phyloP scores from a whole-genome alignment of 2,329 filamentous ascomycete genomes.

The Ophiostoma triangulosporum region DNA sequence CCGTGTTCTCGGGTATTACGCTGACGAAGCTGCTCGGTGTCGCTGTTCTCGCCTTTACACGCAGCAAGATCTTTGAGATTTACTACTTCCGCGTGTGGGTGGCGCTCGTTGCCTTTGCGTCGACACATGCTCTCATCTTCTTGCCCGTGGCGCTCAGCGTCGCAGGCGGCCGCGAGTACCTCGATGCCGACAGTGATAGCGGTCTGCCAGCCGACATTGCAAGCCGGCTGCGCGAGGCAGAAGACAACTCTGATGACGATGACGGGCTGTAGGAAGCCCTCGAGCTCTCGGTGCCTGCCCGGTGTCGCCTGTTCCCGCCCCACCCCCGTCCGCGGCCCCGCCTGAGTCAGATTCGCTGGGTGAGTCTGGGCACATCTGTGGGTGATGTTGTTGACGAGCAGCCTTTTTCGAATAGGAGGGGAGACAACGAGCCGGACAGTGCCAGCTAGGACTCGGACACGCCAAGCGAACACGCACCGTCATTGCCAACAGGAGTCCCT shows the following conservation, averaged over 20 bases:
- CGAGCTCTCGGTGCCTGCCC: neutral
- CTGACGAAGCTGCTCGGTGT: constrained; percentile 91
- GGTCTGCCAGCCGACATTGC: constrained; percentile 83
- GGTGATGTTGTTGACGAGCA: neutral
- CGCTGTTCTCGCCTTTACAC: constrained; percentile 80
- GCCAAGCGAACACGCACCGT: neutral
- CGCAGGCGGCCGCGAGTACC: constrained; percentile 73
- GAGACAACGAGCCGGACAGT: neutral
- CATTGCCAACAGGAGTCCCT: neutral
- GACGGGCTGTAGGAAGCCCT: constrained; percentile 21
- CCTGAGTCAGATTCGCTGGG: neutral
- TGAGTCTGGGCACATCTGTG: neutral
- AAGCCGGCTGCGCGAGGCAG: constrained; percentile 37
- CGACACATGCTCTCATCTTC: constrained; percentile 78
- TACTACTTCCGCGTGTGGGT: constrained; percentile 99
- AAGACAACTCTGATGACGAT: constrained; percentile 69
- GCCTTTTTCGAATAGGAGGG: neutral
- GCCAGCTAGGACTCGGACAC: constrained; percentile 3
- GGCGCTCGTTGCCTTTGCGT: constrained; percentile 78
- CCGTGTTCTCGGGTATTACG: constrained; percentile 91
- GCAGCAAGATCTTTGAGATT: constrained; percentile 97
- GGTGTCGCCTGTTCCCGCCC: neutral
- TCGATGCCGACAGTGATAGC: constrained; percentile 75
- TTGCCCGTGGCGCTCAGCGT: constrained; percentile 80
- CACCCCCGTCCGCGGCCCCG: neutral